Conservation (phyloP, 192 early-diverging fungal genomes). For the Lobosporangium transversale region DNA sequence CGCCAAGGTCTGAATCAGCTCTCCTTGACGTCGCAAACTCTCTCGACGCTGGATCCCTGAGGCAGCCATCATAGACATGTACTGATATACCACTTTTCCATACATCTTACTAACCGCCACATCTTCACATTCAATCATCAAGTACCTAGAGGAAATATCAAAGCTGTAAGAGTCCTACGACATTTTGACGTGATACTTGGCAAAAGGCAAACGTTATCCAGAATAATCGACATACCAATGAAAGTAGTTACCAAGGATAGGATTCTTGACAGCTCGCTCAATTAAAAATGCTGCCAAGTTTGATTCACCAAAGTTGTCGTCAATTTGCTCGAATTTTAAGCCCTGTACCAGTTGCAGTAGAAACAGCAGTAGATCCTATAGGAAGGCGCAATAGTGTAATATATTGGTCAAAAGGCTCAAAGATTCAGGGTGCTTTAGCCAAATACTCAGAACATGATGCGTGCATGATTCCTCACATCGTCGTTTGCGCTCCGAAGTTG, state of each 20-base stretch:
- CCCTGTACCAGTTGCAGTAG: slow-evolving; percentile 98
- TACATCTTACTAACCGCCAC: slow-evolving; percentile 85
- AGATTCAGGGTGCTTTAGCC: too few species aligned
- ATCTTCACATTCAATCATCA: slow-evolving; percentile 97
- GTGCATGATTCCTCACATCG: too few species aligned
- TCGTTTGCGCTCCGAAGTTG: slow-evolving; percentile 92
- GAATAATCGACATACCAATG: slow-evolving; percentile 80
- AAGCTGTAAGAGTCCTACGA: neutral
- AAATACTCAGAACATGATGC: too few species aligned
- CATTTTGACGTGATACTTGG: neutral
- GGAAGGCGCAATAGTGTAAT: too few species aligned
- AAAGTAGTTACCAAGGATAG: slow-evolving; percentile 91
- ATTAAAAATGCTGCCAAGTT: slow-evolving; percentile 90
- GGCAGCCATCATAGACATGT: slow-evolving; percentile 72
- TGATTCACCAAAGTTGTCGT: slow-evolving; percentile 63
- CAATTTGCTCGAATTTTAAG: slow-evolving; percentile 91
- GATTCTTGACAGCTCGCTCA: slow-evolving; percentile 84
- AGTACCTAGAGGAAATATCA: slow-evolving; percentile 66
- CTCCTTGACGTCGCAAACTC: slow-evolving; percentile 82
- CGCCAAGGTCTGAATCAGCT: slow-evolving; percentile 81
- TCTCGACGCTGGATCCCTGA: slow-evolving; percentile 71
- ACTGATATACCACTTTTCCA: slow-evolving; percentile 86
- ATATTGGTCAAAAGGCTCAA: too few species aligned
- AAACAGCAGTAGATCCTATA: slow-evolving; percentile 90
- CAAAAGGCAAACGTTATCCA: too few species aligned